Conservation (phyloP, 2,329 filamentous ascomycete genomes). For the Knufia petricola region DNA sequence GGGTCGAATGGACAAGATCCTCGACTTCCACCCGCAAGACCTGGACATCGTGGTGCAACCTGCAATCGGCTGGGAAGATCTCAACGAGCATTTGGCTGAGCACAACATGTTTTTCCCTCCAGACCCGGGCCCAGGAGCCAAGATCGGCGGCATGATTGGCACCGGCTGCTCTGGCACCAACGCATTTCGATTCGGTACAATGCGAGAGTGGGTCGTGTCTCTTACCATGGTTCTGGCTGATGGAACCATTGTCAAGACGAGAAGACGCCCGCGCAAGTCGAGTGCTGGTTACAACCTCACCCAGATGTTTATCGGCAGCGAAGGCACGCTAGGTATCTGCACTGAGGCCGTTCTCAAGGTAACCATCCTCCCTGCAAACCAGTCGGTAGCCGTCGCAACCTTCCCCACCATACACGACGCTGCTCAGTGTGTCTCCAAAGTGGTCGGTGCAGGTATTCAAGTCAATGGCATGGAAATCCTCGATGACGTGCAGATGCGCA, state of each 20-base stretch:
- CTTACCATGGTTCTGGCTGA: conserved; percentile 84
- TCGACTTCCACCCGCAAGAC: conserved; percentile 67
- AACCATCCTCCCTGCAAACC: conserved; percentile 67
- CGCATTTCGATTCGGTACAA: conserved; percentile 84
- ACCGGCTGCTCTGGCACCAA: conserved; percentile 62
- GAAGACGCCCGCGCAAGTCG: conserved; percentile 78
- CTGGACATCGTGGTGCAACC: conserved; percentile 69
- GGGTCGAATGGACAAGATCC: conserved; percentile 69
- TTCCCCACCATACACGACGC: conserved; percentile 59
- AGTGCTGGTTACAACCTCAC: conserved; percentile 89
- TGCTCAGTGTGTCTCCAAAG: conserved; percentile 67
- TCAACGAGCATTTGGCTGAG: conserved; percentile 67
- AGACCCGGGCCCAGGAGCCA: conserved; percentile 80
- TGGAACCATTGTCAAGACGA: conserved; percentile 80
- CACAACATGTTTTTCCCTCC: conserved; percentile 83
- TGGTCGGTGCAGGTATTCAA: conserved; percentile 71
- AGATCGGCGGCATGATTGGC: conserved; percentile 66
- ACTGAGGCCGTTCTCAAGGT: conserved; percentile 86
- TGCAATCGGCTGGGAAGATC: conserved; percentile 73
- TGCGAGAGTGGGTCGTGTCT: conserved; percentile 86
- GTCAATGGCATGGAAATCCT: conserved; percentile 88
- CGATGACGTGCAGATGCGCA: conserved; percentile 80
- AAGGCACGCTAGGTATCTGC: conserved; percentile 83
- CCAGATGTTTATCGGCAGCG: conserved; percentile 78
- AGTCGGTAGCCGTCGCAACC: conserved; percentile 67